A percentile compares a stretch with the other conserved stretches of the same genome.
Conservation (phyloP, 2,329 filamentous ascomycete genomes). For the Tolypocladium nubicola region DNA sequence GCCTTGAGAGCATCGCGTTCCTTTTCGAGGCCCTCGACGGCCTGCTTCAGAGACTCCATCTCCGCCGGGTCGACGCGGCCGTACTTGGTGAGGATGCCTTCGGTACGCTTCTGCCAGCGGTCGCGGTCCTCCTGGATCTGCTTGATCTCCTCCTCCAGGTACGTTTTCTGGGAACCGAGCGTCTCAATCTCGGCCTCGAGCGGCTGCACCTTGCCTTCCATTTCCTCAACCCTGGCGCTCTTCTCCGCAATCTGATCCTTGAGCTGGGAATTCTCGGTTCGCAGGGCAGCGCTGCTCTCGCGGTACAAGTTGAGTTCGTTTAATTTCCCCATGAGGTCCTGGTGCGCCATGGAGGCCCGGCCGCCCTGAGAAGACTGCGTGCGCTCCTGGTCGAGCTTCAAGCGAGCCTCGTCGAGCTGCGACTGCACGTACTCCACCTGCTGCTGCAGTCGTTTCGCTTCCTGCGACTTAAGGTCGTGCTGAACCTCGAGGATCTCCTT, state of each 20-base stretch:
- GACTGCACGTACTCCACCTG: slow-evolving; percentile 79
- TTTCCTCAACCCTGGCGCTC: slow-evolving; percentile 60
- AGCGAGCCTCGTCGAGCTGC: slow-evolving; percentile 77
- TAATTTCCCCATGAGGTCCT: slow-evolving; percentile 86
- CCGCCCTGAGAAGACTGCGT: slow-evolving; percentile 63
- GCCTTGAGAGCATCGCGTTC: slow-evolving; percentile 50
- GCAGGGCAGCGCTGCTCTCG: slow-evolving; percentile 85
- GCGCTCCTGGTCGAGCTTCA: slow-evolving; percentile 87
- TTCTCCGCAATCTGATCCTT: slow-evolving; percentile 69
- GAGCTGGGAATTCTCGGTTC: slow-evolving; percentile 73
- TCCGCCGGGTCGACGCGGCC: slow-evolving; percentile 91
- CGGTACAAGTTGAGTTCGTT: slow-evolving; percentile 94
- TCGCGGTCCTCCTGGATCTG: slow-evolving; percentile 86
- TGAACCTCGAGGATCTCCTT: slow-evolving; percentile 99
- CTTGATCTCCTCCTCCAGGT: slow-evolving; percentile 78
- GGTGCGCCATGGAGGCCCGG: slow-evolving; percentile 66
- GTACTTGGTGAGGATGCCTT: slow-evolving; percentile 92
- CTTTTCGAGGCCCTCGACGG: slow-evolving; percentile 53
- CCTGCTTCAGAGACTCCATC: slow-evolving; percentile 77
- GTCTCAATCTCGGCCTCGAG: slow-evolving; percentile 72
- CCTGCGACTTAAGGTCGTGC: slow-evolving; percentile 78
- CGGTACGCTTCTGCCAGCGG: slow-evolving; percentile 89
- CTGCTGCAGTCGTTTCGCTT: slow-evolving; percentile 79
- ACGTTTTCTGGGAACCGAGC: slow-evolving; percentile 69
- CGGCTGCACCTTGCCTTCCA: slow-evolving; percentile 68